Evolutionary conservation across 2,329 filamentous ascomycete species (phyloP).

Genomic region (Colletotrichum lentis): DNA sequence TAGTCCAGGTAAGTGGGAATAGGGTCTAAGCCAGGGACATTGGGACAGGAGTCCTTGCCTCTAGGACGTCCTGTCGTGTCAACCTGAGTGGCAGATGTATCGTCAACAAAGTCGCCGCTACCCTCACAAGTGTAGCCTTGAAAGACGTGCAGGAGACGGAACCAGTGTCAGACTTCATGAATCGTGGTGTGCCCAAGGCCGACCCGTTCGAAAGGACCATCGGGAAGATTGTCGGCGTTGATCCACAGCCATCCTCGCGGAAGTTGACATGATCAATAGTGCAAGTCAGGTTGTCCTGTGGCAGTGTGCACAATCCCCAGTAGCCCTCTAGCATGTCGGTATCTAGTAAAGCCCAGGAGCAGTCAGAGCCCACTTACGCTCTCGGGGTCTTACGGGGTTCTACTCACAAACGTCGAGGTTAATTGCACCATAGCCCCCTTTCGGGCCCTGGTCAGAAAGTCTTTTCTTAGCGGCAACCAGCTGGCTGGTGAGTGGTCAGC

Average conservation of each 20-base stretch:
- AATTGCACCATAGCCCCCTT: not conserved
- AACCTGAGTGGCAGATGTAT: not conserved
- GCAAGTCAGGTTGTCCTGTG: not conserved
- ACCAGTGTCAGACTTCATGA: not conserved
- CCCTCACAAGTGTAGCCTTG: not conserved
- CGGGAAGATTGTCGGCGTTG: not conserved
- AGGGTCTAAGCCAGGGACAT: constrained; percentile 39
- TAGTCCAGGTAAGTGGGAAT: constrained; percentile 43
- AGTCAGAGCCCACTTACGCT: not conserved
- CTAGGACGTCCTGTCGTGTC: constrained; percentile 14
- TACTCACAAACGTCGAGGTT: not conserved
- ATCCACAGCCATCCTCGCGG: not conserved
- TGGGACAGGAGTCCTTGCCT: constrained; percentile 40
- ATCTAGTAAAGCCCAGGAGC: not conserved
- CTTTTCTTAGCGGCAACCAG: not conserved
- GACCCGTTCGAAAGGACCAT: not conserved
- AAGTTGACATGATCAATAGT: not conserved
- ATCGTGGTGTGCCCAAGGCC: not conserved
- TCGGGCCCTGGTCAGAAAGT: not conserved
- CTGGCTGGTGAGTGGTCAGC: not conserved
- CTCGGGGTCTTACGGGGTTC: not conserved
- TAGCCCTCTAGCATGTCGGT: not conserved
- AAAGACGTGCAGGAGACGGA: not conserved
- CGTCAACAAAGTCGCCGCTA: not conserved
- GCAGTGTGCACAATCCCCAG: not conserved